phyloP scores from a whole-genome alignment of 768 basidiomycete species.

The Tylopilus sp. region DNA sequence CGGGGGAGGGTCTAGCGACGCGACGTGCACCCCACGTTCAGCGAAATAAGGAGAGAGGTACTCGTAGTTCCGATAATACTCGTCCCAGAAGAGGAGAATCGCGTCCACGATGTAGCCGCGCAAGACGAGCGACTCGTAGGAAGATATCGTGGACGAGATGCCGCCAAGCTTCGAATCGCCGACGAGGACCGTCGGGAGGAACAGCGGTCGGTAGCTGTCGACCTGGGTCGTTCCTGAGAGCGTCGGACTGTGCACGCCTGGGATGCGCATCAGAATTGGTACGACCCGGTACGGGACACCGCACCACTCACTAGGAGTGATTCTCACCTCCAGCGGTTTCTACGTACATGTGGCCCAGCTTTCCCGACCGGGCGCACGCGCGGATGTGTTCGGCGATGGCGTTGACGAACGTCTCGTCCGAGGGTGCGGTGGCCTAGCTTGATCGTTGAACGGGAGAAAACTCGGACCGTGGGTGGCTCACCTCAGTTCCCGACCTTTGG shows the following conservation, averaged over 20 bases:
- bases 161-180: constrained; percentile 91
- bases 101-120: constrained; percentile 88
- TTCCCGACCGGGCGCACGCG: constrained; percentile 39
- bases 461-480: constrained; percentile 12
- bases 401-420: constrained; percentile 64
- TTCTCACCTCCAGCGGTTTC: constrained; percentile 95
- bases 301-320: constrained; percentile 14
- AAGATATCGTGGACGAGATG: constrained; percentile 87
- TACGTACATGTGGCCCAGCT: constrained; percentile 64
- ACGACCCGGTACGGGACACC: neutral
- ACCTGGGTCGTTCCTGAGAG: constrained; percentile 79
- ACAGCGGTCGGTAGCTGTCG: constrained; percentile 82
- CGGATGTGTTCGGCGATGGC: constrained; percentile 64
- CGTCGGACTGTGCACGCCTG: constrained; percentile 91
- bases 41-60: constrained; percentile 79
- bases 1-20: constrained; percentile 59
- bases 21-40: constrained; percentile 60
- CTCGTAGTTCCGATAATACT: constrained; percentile 84
- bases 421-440: constrained; percentile 38
- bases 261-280: constrained; percentile 1
- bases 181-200: constrained; percentile 82
- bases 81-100: constrained; percentile 78
- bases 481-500: constrained; percentile 29
- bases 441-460: constrained; percentile 4
- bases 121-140: constrained; percentile 88